These are phyloP conservation scores for Aaosphaeria pasadenensis DNA, from an alignment of 2,329 filamentous ascomycete species.

Conservation along the genomic window DNA sequence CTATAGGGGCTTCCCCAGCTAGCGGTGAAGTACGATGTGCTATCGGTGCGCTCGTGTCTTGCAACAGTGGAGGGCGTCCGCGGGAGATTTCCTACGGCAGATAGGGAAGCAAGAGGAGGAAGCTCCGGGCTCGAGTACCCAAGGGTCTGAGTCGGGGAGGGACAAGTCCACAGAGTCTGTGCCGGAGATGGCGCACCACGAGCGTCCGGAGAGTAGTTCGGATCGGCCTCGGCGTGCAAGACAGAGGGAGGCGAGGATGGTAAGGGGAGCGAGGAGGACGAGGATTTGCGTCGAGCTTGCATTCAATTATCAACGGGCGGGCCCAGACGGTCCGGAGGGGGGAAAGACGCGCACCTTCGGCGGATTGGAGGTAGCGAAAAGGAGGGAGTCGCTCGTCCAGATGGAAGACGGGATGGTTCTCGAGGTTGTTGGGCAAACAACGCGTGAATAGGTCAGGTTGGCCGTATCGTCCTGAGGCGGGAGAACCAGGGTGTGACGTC, in stretches of 20 bases:
- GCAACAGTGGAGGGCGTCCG: slow-evolving; percentile 34
- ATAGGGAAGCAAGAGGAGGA: slow-evolving; percentile 33
- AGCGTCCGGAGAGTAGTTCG: slow-evolving; percentile 21
- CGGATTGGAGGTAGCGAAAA: slow-evolving; percentile 16
- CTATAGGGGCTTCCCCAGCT: slow-evolving; percentile 93
- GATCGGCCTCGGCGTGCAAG: slow-evolving; percentile 20
- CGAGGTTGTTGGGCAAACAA: slow-evolving; percentile 9
- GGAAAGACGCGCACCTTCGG: slow-evolving; percentile 20
- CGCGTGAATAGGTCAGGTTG: slow-evolving; percentile 15
- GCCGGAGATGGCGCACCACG: slow-evolving; percentile 28
- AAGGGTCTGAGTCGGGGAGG: slow-evolving; percentile 40
- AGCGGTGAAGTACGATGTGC: slow-evolving; percentile 63
- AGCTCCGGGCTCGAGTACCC: slow-evolving; percentile 42
- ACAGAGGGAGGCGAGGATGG: slow-evolving; percentile 35
- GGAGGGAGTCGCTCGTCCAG: slow-evolving; percentile 6
- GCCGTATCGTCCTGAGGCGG: slow-evolving; percentile 10
- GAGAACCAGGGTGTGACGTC: slow-evolving; percentile 17
- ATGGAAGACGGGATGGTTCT: slow-evolving; percentile 7
- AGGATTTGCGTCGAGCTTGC: slow-evolving; percentile 36
- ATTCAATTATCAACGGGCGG: slow-evolving; percentile 32
- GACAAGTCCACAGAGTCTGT: slow-evolving; percentile 37
- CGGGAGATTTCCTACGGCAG: slow-evolving; percentile 27
- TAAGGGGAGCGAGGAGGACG: slow-evolving; percentile 26
- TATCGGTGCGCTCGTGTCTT: slow-evolving; percentile 39
- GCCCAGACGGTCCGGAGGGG: slow-evolving; percentile 7